Base-by-base conservation (phyloP, 2,329 filamentous ascomycete genomes). In the Talaromyces marneffei region DNA sequence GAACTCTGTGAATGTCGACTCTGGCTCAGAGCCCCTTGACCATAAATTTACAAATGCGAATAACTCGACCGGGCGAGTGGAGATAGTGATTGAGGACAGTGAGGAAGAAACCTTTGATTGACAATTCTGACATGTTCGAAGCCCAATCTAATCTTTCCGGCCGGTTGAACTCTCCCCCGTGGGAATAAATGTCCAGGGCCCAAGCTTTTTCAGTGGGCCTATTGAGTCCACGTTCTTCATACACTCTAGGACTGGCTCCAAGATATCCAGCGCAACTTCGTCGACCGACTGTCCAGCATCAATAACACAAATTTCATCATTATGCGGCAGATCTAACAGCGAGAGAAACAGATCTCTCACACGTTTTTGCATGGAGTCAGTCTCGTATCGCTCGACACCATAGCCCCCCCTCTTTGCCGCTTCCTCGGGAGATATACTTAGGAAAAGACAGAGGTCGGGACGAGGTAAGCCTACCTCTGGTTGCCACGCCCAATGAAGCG, bases 331-430 rank as follows among this genome's bases (percentile, higher is more conserved):
- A 60, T 74, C 67, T 64, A 80, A 76, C 66, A 87, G 69, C 12
- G 78, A 77, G 42, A 77, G 82, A 73, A 96, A 97, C 55, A 95
- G 73, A 64, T 87, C 83, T 20, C 90, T 79, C 14, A 97, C 94
- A 9, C 86, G 83, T 63, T 82, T 80, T 78, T 99, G 94, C 85
- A 96, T 90, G 70, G 87, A 86, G 63, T 83, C 84, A 72, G 86
- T 88, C 78, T 99, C 94, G 71, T 97, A 99, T 65, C 90, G 82
- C 80, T 99, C 94, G 18, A 82, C 84, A 1, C 94, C 94, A 80
- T 88, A 99, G 0, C 91, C 93, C n/a, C 91, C 92, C 18, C 94
- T 82, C 67, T 82, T 82, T 31, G 84, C 84, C 9, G 92, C 92
- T 63, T 87, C 83, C 54, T 86, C 84, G 37, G 90, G 85, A 6